Evolutionary conservation across 441 rosid species (phyloP).

Genomic region (Monsonia emarginata): DNA sequence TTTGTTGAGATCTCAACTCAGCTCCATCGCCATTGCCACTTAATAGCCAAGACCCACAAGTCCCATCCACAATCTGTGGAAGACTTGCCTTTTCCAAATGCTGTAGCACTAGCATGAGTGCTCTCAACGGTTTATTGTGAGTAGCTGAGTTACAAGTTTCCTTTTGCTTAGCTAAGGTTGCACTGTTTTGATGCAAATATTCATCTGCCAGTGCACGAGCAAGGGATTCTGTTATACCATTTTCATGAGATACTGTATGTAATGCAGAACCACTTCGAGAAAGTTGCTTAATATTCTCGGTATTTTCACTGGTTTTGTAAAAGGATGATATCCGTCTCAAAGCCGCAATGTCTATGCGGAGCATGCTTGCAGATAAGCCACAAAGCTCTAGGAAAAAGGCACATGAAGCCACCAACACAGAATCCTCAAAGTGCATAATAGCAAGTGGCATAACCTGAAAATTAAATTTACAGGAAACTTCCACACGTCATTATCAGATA

Average conservation of each 20-base stretch:
- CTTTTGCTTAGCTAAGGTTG: slow-evolving; percentile 38
- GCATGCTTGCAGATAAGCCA: slow-evolving; percentile 81
- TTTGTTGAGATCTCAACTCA: slow-evolving; percentile 76
- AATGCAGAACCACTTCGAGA: slow-evolving; percentile 54
- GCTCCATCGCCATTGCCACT: slow-evolving; percentile 85
- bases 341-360: slow-evolving; percentile 74
- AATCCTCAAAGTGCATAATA: slow-evolving; percentile 73
- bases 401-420: slow-evolving; percentile 80
- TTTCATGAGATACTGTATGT: slow-evolving; percentile 45
- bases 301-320: slow-evolving; percentile 44
- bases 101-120: slow-evolving; percentile 67
- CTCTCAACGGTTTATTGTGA: slow-evolving; percentile 43
- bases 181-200: slow-evolving; percentile 44
- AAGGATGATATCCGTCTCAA: slow-evolving; percentile 78
- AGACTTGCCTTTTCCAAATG: slow-evolving; percentile 96
- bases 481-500: slow-evolving; percentile 7
- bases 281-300: slow-evolving; percentile 39
- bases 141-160: slow-evolving; percentile 26
- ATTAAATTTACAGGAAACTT: slow-evolving; percentile 14
- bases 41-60: slow-evolving; percentile 90
- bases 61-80: slow-evolving; percentile 49
- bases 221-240: slow-evolving; percentile 62
- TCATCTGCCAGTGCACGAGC: slow-evolving; percentile 89
- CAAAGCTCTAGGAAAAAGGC: slow-evolving; percentile 87
- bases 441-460: slow-evolving; percentile 90